Base-by-base conservation (phyloP, 306 rosid genomes). In the Myrica gale region DNA sequence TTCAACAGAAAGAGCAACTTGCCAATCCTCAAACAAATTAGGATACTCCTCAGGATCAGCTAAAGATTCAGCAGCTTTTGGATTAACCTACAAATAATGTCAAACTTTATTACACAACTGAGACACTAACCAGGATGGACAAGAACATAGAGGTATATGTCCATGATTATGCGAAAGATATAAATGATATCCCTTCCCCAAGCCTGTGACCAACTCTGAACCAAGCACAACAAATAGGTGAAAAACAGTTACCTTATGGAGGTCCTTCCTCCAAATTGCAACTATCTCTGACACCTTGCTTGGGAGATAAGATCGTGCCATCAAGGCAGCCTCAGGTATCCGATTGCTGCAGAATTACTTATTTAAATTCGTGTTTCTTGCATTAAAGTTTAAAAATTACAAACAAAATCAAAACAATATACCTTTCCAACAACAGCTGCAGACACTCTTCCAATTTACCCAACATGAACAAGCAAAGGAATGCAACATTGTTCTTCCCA, bases 281-380 rank as follows among this genome's bases (percentile, higher is more conserved):
- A 96, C 98, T 79, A 96, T 90, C 88, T 96, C 98, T 32, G 98
- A 86, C 52, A 96, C 97, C 88, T 92, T 92, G 84, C 99, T 92
- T 68, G 99, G 99, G 82, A 96, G 98, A 89, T 96, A 96, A 55
- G 99, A 96, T 79, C 99, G 90, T 62, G 98, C 99, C 98, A 96
- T 90, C 77, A 96, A 86, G 76, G 99, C 98, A 73, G 99, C 99
- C 87, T 96, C 99, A 44, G 99, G 99, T 81, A 96, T 96, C 86
- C 99, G 92, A 73, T 92, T 92, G 87, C 99, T 96, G 91, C 78
- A 70, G 80, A 83, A 70, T 65, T 50, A 45, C 63, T 62, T 72
- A 48, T 50, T 53, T 80, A 73, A 54, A 19, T 32, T 70, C 51
- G 51, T 54, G 47, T 17, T 57, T 79, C 21, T 52, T 46, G 51